Conservation (phyloP, 1,139 yeast genomes). For the Hyphopichia pseudoburtonii region DNA sequence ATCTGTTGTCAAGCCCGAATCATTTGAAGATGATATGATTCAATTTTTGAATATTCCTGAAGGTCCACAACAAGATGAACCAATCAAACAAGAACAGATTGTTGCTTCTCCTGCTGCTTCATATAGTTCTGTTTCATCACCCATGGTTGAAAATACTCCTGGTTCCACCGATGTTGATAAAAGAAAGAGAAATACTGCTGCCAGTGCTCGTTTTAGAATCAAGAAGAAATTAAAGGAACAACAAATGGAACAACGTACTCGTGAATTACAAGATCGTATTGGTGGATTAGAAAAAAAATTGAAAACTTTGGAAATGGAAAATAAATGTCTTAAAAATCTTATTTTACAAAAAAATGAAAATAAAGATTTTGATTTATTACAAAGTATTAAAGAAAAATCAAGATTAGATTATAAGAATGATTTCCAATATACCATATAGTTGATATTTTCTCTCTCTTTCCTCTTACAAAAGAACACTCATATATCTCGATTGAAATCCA, state of each 20-base stretch:
- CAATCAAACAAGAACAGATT: no score
- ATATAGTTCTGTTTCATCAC: neutral
- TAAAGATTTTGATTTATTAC: slow-evolving; percentile 40
- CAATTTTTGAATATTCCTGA: neutral
- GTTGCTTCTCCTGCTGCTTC: neutral
- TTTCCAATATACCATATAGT: slow-evolving; percentile 30
- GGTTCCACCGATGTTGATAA: slow-evolving; percentile 33
- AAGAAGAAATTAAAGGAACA: slow-evolving; percentile 61
- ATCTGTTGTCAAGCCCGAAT: slow-evolving; percentile 7
- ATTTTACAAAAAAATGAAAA: slow-evolving; percentile 50
- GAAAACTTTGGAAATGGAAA: slow-evolving; percentile 71
- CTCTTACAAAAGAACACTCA: neutral
- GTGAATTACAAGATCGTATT: slow-evolving; percentile 42
- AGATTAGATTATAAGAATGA: slow-evolving; percentile 31
- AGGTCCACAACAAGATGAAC: neutral
- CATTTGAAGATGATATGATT: neutral
- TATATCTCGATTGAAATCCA: slow-evolving; percentile 32
- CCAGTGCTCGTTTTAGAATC: slow-evolving; percentile 60
- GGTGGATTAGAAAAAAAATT: slow-evolving; percentile 41
- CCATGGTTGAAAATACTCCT: neutral
- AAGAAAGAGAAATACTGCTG: slow-evolving; percentile 61
- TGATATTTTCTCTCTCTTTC: no score
- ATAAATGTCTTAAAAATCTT: slow-evolving; percentile 59
- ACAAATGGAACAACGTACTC: slow-evolving; percentile 54
- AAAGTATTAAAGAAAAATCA: slow-evolving; percentile 42